Evolutionary conservation across 1,284 basidiomycete genomes (phyloP), one percentile per base, ranked within the genome.

Genomic region (Cryptococcus amylolentus): DNA sequence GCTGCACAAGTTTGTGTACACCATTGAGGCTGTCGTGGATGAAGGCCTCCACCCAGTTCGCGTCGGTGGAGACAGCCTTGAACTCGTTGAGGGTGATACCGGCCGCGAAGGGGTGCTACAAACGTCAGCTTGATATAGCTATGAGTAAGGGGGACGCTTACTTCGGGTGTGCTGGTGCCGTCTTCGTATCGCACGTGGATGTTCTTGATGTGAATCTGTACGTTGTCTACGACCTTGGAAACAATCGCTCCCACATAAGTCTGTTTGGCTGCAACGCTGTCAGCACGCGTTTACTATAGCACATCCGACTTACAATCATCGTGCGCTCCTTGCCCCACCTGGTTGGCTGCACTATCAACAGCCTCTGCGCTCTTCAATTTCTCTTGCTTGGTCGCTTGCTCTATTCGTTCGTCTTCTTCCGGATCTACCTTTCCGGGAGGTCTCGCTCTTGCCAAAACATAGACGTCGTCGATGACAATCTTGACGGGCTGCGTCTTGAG

Each of bases 121-220:
- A 38, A 49, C 43, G 57, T 35, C 31, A 35, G 31, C 31, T 35
- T 35, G 10, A 10, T 10, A 6, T 35, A 3, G 31, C 31, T 35
- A 35, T 35, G 31, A 35, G 10, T 3, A 35, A 35, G 7, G 20
- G 20, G 14, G 3, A 37, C 73, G 83, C 78, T 70, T 75, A 91
- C 91, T 37, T 89, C 91, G 26, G 94, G 94, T 39, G 93, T 91
- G 62, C 91, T 97, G 62, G 95, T 78, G 52, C 86, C 88, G 77
- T 99, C 96, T 77, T 99, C 96, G 69, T 98, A 99, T 49, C 96
- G 88, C 52, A 98, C 80, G 72, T 98, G 94, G 50, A 98, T 90
- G 66, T 95, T 93, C 78, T 88, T 90, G 58, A 99, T 86, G 16
- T 91, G 94, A 40, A 98, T 86, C 79, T 99, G 96, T 16, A 98